Percentiles rank a stretch among this genome's conserved stretches.
Conservation (phyloP, 2,329 filamentous ascomycete genomes). For the Bipolaris gigantea region DNA sequence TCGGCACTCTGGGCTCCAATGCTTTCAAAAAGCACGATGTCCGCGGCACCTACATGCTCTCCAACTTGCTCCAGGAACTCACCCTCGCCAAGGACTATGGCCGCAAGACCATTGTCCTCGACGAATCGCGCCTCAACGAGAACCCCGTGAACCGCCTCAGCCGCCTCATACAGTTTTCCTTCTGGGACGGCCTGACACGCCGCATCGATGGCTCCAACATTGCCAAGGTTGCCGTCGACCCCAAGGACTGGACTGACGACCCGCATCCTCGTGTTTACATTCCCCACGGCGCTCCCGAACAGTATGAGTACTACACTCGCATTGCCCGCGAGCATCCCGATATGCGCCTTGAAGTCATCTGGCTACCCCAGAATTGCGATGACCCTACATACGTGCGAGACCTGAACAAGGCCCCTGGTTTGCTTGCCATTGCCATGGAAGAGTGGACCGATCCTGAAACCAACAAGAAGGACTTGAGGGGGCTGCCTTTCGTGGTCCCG, state of each 20-base stretch:
- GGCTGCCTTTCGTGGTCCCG: conserved; percentile 94
- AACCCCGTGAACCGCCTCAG: conserved; percentile 89
- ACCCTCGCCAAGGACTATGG: conserved; percentile 90
- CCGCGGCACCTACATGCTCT: conserved; percentile 95
- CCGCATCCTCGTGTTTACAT: conserved; percentile 91
- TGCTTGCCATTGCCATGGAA: conserved; percentile 89
- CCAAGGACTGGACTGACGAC: conserved; percentile 93
- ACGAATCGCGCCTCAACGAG: conserved; percentile 89
- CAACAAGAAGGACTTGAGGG: conserved; percentile 70
- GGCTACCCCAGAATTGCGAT: conserved; percentile 70
- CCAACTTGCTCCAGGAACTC: conserved; percentile 92
- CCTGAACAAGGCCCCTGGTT: conserved; percentile 83
- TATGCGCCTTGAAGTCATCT: conserved; percentile 82
- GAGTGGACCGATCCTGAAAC: conserved; percentile 67
- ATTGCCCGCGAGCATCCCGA: conserved; percentile 79
- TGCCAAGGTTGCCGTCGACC: conserved; percentile 81
- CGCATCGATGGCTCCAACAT: conserved; percentile 62
- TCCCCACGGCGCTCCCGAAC: conserved; percentile 79
- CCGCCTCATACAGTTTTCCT: conserved; percentile 83
- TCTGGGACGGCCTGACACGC: conserved; percentile 66
- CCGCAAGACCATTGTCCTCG: conserved; percentile 84
- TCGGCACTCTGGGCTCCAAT: conserved; percentile 83
- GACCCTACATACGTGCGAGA: conserved; percentile 79
- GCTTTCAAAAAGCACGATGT: conserved; percentile 88
- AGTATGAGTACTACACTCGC: conserved; percentile 84